Base-by-base conservation (phyloP, 2,329 filamentous ascomycete genomes). In the Penicillium polonicum region DNA sequence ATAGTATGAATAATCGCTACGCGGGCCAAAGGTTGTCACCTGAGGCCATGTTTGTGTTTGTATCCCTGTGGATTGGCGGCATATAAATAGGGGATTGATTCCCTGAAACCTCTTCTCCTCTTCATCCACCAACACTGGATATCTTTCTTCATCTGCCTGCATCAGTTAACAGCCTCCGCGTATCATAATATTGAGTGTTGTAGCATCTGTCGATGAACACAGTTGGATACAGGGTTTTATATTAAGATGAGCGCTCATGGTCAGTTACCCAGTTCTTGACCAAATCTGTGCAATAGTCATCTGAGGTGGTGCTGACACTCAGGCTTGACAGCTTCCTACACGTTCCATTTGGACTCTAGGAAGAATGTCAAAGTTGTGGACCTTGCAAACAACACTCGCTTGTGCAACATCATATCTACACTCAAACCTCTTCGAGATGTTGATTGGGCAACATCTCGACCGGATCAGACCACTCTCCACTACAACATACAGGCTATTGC, bases 401-500 rank as follows among this genome's bases (percentile, higher is more conserved):
- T 19, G 5, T 2, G 29, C 5, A 13, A 13, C 12, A 0, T 5
- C 27, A 7, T 19, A 7, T 45, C 23, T 27, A 7, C 1, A 3
- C 25, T 29, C 25, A 1, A 31, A 12, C 25, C 27, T n/a, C 1
- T 21, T n/a, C 43, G 43, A 3, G 43, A 46, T 3, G 12, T 31
- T 7, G 43, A 46, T 8, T 45, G 43, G 42, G 3, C 1, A 15
- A 1, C 2, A 23, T 8, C 38, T 4, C 10, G 4, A 23, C 0
- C 0, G 10, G 0, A 1, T 21, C 0, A 0, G 2, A 12, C 36
- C n/a, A 0, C 0, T 21, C 10, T 21, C n/a, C 2, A 0, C 5
- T 0, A 1, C 12, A 13, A 7, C 12, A 1, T 0, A 8, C 2
- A 21, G 12, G 38, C 19, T 8, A 1, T 41, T 25, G 25, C 25